Percentiles rank a stretch among this genome's conserved stretches.
phyloP scores from a whole-genome alignment of 2,329 filamentous ascomycete species.

The Fusarium subglutinans region DNA sequence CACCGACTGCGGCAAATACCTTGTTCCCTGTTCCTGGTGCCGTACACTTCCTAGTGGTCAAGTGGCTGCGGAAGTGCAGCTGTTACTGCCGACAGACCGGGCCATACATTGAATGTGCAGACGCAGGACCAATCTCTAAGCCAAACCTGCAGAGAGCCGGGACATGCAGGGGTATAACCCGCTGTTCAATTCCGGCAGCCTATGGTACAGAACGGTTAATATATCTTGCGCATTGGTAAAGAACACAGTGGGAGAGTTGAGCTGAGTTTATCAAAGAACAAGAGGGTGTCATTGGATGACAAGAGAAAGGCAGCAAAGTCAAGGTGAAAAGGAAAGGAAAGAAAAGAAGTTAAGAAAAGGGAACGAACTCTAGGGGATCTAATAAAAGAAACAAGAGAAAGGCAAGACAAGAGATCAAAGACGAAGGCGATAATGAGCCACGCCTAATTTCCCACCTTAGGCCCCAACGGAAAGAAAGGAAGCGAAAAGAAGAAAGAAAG shows the following conservation, averaged over 20 bases:
- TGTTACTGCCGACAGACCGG: constrained; percentile 24
- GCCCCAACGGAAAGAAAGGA: constrained; percentile 27
- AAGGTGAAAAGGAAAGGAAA: constrained; percentile 5
- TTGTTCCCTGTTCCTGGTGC: constrained; percentile 15
- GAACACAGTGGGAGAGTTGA: constrained; percentile 24
- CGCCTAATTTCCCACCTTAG: constrained; percentile 27
- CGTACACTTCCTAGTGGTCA: constrained; percentile 14
- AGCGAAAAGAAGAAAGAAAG: constrained; percentile 8
- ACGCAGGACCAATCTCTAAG: constrained; percentile 40
- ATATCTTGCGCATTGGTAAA: constrained; percentile 8
- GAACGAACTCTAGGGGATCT: background rate
- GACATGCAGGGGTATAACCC: constrained; percentile 39
- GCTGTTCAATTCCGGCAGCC: constrained; percentile 8
- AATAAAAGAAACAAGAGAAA: constrained; percentile 1
- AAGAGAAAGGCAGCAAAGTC: background rate
- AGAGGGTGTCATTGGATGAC: background rate
- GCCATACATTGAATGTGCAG: constrained; percentile 24
- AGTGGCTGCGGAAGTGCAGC: constrained; percentile 3
- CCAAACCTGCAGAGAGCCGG: constrained; percentile 36
- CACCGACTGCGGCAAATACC: constrained; percentile 12
- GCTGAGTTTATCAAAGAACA: background rate
- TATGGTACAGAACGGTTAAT: constrained; percentile 17
- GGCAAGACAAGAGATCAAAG: constrained; percentile 29
- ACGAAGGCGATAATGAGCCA: constrained; percentile 33
- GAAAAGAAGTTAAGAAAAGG: background rate